Conservation (phyloP, 805 yeast species). For the Peterozyma toletana region DNA sequence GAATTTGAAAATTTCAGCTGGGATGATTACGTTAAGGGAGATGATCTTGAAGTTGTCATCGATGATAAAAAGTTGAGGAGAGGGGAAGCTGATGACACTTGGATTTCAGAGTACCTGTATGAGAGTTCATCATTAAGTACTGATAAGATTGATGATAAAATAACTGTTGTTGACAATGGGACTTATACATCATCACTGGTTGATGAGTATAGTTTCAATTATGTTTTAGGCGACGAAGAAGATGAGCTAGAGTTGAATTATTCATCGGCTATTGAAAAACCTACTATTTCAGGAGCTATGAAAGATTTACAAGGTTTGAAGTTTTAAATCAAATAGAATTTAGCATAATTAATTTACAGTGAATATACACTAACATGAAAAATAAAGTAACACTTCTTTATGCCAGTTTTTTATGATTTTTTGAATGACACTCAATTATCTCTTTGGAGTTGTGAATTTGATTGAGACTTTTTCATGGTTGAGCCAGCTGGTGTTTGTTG, state of each 20-base stretch:
- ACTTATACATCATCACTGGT: background rate
- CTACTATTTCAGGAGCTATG: background rate
- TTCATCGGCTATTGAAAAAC: background rate
- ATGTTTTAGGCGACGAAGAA: constrained; percentile 1
- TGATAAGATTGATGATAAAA: background rate
- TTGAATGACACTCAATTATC: too few species aligned
- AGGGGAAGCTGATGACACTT: background rate
- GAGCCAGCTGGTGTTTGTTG: background rate
- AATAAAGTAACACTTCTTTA: too few species aligned
- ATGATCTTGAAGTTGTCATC: background rate
- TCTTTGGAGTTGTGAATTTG: too few species aligned
- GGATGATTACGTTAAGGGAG: constrained; percentile 10
- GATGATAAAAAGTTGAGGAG: background rate
- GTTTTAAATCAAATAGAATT: constrained; percentile 4
- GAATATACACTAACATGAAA: too few species aligned
- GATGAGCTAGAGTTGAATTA: background rate
- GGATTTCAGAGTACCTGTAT: background rate
- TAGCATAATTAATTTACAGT: too few species aligned
- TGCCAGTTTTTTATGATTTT: too few species aligned
- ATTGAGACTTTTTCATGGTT: too few species aligned
- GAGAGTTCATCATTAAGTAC: background rate
- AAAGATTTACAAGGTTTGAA: constrained; percentile 6
- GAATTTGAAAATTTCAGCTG: constrained; percentile 15
- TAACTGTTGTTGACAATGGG: background rate
- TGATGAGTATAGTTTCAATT: constrained; percentile 2